These are phyloP conservation scores for Vaccinium darrowii DNA, from an alignment of 148 eudicot genomes.

Conservation along the genomic window DNA sequence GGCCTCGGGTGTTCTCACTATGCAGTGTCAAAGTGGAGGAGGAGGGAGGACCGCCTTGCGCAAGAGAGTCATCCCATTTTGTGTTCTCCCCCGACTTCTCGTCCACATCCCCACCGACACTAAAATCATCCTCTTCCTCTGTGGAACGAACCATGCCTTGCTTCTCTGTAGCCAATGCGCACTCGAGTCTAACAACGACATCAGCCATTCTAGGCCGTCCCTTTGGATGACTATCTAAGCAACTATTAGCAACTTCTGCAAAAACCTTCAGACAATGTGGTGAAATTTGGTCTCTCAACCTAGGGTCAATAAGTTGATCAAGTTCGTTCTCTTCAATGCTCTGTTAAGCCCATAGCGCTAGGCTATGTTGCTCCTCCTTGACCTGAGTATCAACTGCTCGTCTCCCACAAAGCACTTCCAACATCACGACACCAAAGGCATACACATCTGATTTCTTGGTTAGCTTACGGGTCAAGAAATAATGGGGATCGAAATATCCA, in stretches of 20 bases:
- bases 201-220: slow-evolving; percentile 4
- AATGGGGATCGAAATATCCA: no score
- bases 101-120: not conserved
- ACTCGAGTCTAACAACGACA: not conserved
- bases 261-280: no score
- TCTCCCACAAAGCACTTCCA: no score
- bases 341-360: no score
- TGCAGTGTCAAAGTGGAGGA: not conserved
- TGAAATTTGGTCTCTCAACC: no score
- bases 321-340: no score
- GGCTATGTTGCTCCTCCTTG: no score
- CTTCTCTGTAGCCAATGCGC: not conserved
- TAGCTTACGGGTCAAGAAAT: no score
- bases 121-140: not conserved
- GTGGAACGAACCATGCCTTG: not conserved
- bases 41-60: not conserved
- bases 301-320: no score
- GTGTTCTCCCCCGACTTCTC: not conserved
- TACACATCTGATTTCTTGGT: no score
- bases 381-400: no score
- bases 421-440: no score
- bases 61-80: not conserved
- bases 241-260: not conserved
- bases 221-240: not conserved
- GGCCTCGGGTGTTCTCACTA: not conserved